Evolutionary conservation across 2,329 filamentous ascomycete species (phyloP).

Genomic region (Aotearoamyces nothofagi): DNA sequence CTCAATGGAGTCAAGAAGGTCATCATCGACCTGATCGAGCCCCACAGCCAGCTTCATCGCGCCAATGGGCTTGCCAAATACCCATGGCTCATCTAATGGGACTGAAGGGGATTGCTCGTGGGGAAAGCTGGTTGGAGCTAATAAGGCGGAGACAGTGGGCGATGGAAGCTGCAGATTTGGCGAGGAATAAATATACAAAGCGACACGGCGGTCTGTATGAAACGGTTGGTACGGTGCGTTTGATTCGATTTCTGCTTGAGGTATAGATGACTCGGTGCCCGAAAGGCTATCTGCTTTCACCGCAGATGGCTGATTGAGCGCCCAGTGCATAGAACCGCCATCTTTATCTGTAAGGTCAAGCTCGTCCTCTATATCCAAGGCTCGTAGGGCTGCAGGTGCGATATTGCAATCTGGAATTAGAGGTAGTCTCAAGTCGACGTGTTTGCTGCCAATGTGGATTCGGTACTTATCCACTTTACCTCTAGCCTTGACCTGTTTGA

Average conservation of each 20-base stretch:
- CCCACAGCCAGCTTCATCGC: conserved; percentile 37
- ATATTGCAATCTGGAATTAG: conserved; percentile 43
- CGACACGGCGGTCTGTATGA: conserved; percentile 76
- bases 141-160: conserved; percentile 13
- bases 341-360: conserved; percentile 15
- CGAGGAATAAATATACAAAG: conserved; percentile 48
- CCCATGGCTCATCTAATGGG: conserved; percentile 28
- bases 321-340: conserved; percentile 18
- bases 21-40: conserved; percentile 31
- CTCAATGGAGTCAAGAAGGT: conserved; percentile 25
- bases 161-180: conserved; percentile 7
- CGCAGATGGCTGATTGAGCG: conserved; percentile 22
- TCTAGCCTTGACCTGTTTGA: conserved; percentile 28
- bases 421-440: conserved; percentile 53
- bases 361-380: conserved; percentile 30
- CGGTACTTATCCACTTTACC: conserved; percentile 36
- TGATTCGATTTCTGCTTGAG: conserved; percentile 81
- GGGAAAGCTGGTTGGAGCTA: conserved; percentile 16
- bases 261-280: conserved; percentile 43
- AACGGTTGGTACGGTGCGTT: conserved; percentile 93
- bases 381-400: conserved; percentile 37
- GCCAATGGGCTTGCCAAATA: conserved; percentile 41
- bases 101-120: conserved; percentile 4
- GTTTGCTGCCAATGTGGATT: conserved; percentile 32
- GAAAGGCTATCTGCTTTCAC: conserved; percentile 14